phyloP scores from a whole-genome alignment of 306 rosid genomes.

The Quercus robur region DNA sequence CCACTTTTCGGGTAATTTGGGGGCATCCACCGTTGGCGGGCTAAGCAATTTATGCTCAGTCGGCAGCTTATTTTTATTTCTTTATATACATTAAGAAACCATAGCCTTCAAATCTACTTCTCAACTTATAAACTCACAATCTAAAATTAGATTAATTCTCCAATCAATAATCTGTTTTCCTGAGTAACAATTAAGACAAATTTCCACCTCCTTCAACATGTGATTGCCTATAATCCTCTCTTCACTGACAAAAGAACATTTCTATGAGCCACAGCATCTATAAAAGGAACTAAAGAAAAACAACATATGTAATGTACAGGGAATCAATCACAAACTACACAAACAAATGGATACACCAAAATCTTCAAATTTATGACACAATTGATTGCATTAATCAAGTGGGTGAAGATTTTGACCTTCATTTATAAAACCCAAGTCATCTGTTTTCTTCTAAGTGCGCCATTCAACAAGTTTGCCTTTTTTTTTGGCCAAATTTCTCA shows the following conservation, averaged over 20 bases:
- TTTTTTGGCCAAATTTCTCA: not conserved
- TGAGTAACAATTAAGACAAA: not conserved
- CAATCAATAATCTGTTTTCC: not conserved
- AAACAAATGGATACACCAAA: not conserved
- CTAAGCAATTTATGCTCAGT: no score
- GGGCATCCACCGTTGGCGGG: no score
- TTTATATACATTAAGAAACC: not conserved
- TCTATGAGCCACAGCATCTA: not conserved
- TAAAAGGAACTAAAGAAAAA: not conserved
- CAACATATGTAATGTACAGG: not conserved
- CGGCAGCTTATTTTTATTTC: not conserved
- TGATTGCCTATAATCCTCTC: not conserved
- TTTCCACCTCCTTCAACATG: not conserved
- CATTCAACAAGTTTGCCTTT: not conserved
- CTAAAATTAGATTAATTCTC: not conserved
- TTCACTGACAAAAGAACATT: not conserved
- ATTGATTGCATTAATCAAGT: not conserved
- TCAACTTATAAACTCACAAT: not conserved
- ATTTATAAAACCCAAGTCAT: slow-evolving; percentile 5
- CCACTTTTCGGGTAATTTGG: no score
- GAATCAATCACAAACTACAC: not conserved
- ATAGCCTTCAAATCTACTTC: not conserved
- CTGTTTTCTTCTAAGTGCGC: not conserved
- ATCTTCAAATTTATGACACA: not conserved
- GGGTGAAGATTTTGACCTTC: not conserved